phyloP scores from a whole-genome alignment of 2,329 filamentous ascomycete species.

The Phialophora verrucosa region DNA sequence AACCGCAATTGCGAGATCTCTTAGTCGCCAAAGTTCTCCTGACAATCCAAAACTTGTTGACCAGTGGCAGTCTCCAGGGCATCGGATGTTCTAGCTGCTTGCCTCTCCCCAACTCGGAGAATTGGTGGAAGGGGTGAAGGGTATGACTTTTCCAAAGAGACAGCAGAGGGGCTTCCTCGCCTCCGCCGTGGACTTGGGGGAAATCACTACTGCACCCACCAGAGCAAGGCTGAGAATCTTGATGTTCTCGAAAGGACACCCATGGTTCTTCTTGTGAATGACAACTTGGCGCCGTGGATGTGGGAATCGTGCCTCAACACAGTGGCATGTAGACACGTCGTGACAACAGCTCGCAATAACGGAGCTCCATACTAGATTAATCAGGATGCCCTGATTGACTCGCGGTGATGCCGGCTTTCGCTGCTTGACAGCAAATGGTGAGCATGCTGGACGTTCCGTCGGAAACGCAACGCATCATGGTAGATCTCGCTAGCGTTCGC shows the following conservation, averaged over 20 bases:
- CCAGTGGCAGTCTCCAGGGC: too few species aligned
- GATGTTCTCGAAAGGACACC: background rate
- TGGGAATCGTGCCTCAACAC: too few species aligned
- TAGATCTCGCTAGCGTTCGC: background rate
- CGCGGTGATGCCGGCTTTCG: background rate
- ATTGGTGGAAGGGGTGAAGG: background rate
- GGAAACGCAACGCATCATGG: background rate
- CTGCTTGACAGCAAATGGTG: background rate
- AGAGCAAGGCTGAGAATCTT: background rate
- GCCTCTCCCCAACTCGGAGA: background rate
- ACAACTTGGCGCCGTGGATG: background rate
- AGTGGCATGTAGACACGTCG: background rate
- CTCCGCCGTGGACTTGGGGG: background rate
- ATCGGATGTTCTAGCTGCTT: background rate
- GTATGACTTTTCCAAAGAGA: background rate
- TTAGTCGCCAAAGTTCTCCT: background rate
- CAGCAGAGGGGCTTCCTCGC: background rate
- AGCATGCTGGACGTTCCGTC: background rate
- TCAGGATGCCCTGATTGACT: background rate
- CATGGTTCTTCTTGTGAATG: background rate
- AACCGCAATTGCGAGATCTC: background rate
- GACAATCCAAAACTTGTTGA: too few species aligned
- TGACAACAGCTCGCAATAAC: background rate
- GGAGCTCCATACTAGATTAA: background rate
- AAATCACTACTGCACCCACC: background rate